Conservation (phyloP, 23 red algal genomes). For the Agarophyton chilense region DNA sequence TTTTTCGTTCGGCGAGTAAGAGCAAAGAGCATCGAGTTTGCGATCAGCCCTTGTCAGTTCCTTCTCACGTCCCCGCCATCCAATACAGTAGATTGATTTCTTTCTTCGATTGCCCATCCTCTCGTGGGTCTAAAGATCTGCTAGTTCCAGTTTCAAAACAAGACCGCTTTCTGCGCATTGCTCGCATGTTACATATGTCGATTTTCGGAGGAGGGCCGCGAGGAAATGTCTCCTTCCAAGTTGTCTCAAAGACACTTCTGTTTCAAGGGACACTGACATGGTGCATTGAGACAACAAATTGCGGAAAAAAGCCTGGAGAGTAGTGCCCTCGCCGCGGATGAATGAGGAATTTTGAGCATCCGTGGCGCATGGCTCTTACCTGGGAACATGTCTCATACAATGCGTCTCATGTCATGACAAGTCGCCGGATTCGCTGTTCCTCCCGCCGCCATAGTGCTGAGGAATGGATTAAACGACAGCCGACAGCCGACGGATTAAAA, state of each 20-base stretch:
- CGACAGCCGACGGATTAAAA: background rate
- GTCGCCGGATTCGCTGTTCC: background rate
- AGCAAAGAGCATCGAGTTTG: too few species aligned
- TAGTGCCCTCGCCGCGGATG: too few species aligned
- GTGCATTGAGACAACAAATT: background rate
- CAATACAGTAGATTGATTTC: background rate
- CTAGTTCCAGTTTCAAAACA: background rate
- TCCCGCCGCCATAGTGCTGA: background rate
- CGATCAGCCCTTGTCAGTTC: too few species aligned
- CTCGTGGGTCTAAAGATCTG: background rate
- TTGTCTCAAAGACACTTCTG: too few species aligned
- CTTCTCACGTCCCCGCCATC: background rate
- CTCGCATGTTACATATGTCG: background rate
- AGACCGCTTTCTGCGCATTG: background rate
- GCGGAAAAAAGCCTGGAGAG: too few species aligned
- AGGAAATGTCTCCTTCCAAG: background rate
- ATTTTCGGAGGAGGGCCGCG: background rate
- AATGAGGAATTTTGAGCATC: too few species aligned
- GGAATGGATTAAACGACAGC: background rate
- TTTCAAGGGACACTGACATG: background rate
- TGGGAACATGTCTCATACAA: background rate
- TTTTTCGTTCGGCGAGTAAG: too few species aligned
- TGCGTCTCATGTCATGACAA: background rate
- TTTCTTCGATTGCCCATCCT: background rate
- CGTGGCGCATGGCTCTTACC: too few species aligned